Conservation (phyloP, 257 asterid species). For the Nicotiana paniculata region DNA sequence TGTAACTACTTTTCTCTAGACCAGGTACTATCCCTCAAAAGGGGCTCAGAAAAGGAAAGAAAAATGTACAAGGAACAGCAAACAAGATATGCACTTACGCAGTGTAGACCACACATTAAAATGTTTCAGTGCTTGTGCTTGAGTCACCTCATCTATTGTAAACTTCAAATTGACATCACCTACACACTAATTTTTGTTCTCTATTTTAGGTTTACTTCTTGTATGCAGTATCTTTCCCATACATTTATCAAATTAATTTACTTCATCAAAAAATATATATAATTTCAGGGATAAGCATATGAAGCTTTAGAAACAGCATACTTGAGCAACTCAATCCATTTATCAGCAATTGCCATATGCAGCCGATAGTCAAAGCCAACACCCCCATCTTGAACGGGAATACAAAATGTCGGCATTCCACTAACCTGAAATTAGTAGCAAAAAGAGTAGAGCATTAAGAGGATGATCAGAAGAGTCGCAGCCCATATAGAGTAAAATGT, state of each 20-base stretch:
- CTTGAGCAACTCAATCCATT: slow-evolving; percentile 94
- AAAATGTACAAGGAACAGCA: background rate
- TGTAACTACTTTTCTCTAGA: background rate
- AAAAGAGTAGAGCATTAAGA: slow-evolving; percentile 8
- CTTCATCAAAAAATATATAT: background rate
- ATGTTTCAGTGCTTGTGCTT: background rate
- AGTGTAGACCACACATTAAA: background rate
- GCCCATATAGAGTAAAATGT: background rate
- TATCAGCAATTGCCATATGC: slow-evolving; percentile 98
- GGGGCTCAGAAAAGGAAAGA: background rate
- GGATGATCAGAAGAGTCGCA: slow-evolving; percentile 7
- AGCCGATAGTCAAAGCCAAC: slow-evolving; percentile 96
- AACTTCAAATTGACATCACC: background rate
- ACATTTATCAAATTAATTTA: background rate
- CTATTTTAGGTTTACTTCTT: background rate
- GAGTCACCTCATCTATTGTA: background rate
- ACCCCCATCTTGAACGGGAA: slow-evolving; percentile 93
- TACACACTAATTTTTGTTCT: background rate
- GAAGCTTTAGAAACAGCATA: slow-evolving; percentile 35
- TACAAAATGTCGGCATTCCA: slow-evolving; percentile 95
- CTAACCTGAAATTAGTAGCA: slow-evolving; percentile 61
- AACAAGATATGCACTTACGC: background rate
- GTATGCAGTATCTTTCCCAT: background rate
- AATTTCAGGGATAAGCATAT: slow-evolving; percentile 14
- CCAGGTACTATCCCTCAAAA: background rate